Conservation (phyloP, 2,329 filamentous ascomycete species). For the Fusarium marasasianum region DNA sequence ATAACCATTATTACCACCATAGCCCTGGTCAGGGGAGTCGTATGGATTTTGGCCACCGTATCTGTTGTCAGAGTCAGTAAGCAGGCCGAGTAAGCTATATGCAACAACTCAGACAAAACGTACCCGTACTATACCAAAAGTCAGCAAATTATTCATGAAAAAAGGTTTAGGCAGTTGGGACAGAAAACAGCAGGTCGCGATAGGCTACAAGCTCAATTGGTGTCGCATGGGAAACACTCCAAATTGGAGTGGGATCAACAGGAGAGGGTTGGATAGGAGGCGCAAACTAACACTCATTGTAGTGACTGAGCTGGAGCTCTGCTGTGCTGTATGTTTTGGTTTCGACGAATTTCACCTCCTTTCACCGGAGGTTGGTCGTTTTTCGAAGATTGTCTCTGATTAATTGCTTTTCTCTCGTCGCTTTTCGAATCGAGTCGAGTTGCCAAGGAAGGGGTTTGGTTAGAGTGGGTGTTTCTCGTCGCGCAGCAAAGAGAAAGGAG, state of each 20-base stretch:
- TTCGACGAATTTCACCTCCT: not conserved
- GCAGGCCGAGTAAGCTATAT: not conserved
- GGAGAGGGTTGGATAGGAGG: slow-evolving; percentile 27
- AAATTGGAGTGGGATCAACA: slow-evolving; percentile 11
- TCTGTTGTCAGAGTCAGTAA: slow-evolving; percentile 53
- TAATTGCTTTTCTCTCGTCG: not conserved
- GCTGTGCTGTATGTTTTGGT: not conserved
- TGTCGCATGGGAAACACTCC: not conserved
- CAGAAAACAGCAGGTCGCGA: not conserved
- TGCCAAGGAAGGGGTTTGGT: not conserved
- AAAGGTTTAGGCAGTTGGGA: not conserved
- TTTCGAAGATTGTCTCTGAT: slow-evolving; percentile 12
- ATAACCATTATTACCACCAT: slow-evolving; percentile 36
- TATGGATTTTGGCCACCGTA: slow-evolving; percentile 69
- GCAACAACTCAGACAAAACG: slow-evolving; percentile 44
- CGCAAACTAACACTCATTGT: slow-evolving; percentile 46
- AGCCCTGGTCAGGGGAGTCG: slow-evolving; percentile 59
- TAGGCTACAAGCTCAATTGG: not conserved
- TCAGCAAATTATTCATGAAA: not conserved
- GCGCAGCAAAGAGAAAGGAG: slow-evolving; percentile 41
- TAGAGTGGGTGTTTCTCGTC: slow-evolving; percentile 36
- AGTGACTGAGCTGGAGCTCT: slow-evolving; percentile 31
- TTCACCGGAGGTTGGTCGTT: not conserved
- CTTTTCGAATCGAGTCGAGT: slow-evolving; percentile 17
- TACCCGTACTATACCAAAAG: slow-evolving; percentile 61